Base-by-base conservation (phyloP, 179 eudicot species). In the Corrigiola litoralis region DNA sequence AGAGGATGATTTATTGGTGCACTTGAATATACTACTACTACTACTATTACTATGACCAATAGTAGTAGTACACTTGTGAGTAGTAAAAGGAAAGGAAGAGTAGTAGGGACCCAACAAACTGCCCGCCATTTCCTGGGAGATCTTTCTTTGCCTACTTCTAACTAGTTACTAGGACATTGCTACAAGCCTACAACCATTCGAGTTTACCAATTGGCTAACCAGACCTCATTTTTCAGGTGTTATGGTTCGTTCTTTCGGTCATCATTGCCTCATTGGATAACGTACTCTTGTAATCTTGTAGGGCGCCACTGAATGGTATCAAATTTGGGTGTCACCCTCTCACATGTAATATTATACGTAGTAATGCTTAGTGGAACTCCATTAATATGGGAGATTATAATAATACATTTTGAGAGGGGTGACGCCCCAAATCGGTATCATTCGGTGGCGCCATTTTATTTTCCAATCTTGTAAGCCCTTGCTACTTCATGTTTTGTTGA, bases 91-190 rank as follows among this genome's bases (percentile, higher is more conserved):
- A 31, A 25, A 65, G 36, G 24, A 18, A 42, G 5, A 54, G 28
- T 12, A 46, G n/a, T 12, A 46, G n/a, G 16, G 63, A 31, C 69
- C 70, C 38, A 76, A 42, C 20, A 66, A 56, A 72, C 5, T 41
- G 27, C 72, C 73, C 63, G 58, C 74, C 80, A 76, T 75, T 34
- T 45, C 64, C 16, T 48, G 8, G 27, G 34, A n/a, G 16, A 14
- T 36, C 42, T 32, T 10, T 54, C 29, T 8, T 1, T 4, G 3
- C 29, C 34, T 44, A 34, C 48, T 13, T n/a, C n/a, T n/a, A n/a
- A n/a, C n/a, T 33, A 4, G 6, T 48, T 48, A 49, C 24, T 2
- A 17, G 40, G 13, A n/a, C n/a, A 5, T 55, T 55, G 33, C 13
- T 33, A 52, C 60, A 17, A 2, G 7, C 24, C 11, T 23, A 31